A percentile compares a stretch with the other conserved stretches of the same genome.
Conservation (phyloP, 306 rosid species). For the Fragaria iinumae region DNA sequence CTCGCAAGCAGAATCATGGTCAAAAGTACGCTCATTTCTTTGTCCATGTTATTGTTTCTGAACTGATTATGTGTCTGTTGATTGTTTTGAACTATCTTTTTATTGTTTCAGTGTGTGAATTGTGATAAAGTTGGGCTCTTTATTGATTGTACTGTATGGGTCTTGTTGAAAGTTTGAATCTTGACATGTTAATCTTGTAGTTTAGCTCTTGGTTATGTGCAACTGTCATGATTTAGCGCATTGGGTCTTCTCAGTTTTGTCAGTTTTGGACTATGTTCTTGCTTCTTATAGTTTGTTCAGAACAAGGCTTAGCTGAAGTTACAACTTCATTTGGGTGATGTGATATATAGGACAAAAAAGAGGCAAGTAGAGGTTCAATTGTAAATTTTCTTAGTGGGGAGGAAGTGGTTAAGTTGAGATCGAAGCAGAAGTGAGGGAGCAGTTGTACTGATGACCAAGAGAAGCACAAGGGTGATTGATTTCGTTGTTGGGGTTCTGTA, state of each 20-base stretch:
- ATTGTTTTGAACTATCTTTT: neutral
- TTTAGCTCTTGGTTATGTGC: neutral
- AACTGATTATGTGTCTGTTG: neutral
- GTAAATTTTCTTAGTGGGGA: neutral
- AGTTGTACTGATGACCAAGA: neutral
- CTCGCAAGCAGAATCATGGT: slow-evolving; percentile 78
- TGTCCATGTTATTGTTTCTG: neutral
- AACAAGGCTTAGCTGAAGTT: neutral
- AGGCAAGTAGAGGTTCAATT: neutral
- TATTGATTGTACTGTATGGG: neutral
- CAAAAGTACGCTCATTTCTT: slow-evolving; percentile 42
- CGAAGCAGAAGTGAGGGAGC: neutral
- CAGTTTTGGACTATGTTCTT: neutral
- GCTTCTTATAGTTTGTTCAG: neutral
- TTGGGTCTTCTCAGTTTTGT: neutral
- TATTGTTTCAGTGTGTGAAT: neutral
- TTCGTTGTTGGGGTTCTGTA: neutral
- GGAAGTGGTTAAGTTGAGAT: neutral
- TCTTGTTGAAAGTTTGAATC: neutral
- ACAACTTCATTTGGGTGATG: neutral
- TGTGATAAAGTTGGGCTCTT: neutral
- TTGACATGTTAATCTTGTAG: no score
- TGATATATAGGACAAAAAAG: no score
- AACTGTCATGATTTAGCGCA: neutral
- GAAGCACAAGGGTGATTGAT: neutral